phyloP scores from a whole-genome alignment of 2,329 filamentous ascomycete species.

The Albophoma yamanashiensis region DNA sequence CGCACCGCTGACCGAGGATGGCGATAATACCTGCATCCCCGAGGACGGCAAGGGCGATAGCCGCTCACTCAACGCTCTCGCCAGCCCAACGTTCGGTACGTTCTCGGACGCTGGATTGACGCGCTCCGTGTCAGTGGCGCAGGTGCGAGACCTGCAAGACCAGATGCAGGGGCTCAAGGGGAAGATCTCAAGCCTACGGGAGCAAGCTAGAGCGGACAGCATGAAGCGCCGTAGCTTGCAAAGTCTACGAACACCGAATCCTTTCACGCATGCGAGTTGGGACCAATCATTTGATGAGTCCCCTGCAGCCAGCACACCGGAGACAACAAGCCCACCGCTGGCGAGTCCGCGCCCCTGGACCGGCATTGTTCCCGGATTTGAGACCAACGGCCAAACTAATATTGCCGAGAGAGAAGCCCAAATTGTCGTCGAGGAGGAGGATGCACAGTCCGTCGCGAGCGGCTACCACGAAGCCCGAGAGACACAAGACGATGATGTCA shows the following conservation, averaged over 20 bases:
- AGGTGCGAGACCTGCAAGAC: constrained; percentile 64
- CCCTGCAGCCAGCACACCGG: constrained; percentile 8
- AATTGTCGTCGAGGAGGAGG: constrained; percentile 3
- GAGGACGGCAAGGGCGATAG: constrained; percentile 18
- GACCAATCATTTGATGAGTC: constrained; percentile 17
- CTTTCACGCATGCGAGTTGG: constrained; percentile 58
- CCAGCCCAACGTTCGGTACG: constrained; percentile 34
- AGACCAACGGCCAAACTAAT: neutral
- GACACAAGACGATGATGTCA: neutral
- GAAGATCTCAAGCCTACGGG: constrained; percentile 69
- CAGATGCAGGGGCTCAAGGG: constrained; percentile 81
- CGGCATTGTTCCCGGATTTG: neutral
- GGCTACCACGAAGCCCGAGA: constrained; percentile 1
- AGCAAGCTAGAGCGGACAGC: constrained; percentile 69
- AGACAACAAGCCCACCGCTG: constrained; percentile 3
- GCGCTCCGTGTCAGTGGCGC: constrained; percentile 61
- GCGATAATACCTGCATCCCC: constrained; percentile 18
- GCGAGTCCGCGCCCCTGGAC: neutral
- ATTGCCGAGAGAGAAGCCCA: constrained; percentile 1
- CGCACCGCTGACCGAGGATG: constrained; percentile 45
- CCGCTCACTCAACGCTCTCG: constrained; percentile 23
- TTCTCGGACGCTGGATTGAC: constrained; percentile 39
- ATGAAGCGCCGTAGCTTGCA: constrained; percentile 68
- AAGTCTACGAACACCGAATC: constrained; percentile 64
- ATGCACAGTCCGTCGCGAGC: neutral